phyloP scores from a whole-genome alignment of 2,329 filamentous ascomycete species.

The Pseudocercospora eumusae region DNA sequence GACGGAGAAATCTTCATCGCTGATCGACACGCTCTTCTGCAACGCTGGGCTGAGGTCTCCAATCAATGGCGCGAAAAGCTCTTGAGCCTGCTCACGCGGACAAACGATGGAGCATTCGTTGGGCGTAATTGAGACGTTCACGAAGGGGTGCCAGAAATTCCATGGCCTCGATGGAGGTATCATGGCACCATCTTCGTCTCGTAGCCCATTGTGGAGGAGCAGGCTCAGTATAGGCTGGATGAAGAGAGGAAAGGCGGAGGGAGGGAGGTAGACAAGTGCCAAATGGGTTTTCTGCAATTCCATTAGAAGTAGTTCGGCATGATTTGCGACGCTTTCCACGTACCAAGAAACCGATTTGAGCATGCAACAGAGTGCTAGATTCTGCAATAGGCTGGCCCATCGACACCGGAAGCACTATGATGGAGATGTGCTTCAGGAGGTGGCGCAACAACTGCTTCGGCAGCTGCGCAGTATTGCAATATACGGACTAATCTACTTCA shows the following conservation, averaged over 20 bases:
- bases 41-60: slow-evolving; percentile 57
- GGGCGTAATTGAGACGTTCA: slow-evolving; percentile 90
- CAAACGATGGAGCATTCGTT: slow-evolving; percentile 93
- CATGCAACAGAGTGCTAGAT: slow-evolving; percentile 50
- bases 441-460: background rate
- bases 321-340: slow-evolving; percentile 11
- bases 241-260: slow-evolving; percentile 73
- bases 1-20: slow-evolving; percentile 79
- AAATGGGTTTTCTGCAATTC: slow-evolving; percentile 74
- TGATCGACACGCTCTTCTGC: slow-evolving; percentile 64
- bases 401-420: background rate
- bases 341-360: slow-evolving; percentile 54
- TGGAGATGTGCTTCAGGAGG: background rate
- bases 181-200: slow-evolving; percentile 44
- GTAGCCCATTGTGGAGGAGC: slow-evolving; percentile 58
- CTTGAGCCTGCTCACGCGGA: slow-evolving; percentile 69
- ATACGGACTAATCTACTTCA: background rate
- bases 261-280: slow-evolving; percentile 85
- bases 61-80: slow-evolving; percentile 74
- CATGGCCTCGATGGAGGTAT: slow-evolving; percentile 43
- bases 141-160: slow-evolving; percentile 69
- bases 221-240: slow-evolving; percentile 85
- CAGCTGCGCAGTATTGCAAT: background rate
- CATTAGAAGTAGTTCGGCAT: slow-evolving; percentile 14
- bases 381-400: slow-evolving; percentile 34